phyloP scores from a whole-genome alignment of 73 alveolate genomes.

The Stentor coeruleus region DNA sequence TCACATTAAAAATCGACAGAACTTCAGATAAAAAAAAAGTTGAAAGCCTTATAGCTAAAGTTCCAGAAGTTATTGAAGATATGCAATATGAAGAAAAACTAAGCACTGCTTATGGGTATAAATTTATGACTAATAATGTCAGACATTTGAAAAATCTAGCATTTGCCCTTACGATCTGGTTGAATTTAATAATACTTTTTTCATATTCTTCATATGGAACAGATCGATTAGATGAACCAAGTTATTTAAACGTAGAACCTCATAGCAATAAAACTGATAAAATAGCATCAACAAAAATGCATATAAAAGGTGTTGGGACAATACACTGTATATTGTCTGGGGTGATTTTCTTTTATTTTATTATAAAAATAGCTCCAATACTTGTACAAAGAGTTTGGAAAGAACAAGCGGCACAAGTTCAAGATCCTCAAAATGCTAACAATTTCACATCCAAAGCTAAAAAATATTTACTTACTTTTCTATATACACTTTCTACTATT shows the following conservation, averaged over 20 bases:
- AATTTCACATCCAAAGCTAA: neutral
- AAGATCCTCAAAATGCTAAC: neutral
- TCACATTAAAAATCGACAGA: neutral
- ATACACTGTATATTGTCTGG: neutral
- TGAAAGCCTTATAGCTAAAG: constrained; percentile 38
- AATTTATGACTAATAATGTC: constrained; percentile 52
- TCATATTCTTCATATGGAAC: constrained; percentile 39
- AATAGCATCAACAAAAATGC: neutral
- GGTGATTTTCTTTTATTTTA: neutral
- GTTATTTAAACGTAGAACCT: constrained; percentile 23
- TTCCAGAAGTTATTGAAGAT: constrained; percentile 86
- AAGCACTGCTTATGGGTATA: constrained; percentile 36
- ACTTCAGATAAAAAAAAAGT: neutral
- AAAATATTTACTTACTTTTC: neutral
- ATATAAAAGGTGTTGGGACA: neutral
- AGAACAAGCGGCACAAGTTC: neutral
- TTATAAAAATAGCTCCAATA: constrained; percentile 8
- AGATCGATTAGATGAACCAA: constrained; percentile 34
- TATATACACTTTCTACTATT: neutral
- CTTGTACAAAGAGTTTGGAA: constrained; percentile 2
- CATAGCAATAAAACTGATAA: constrained; percentile 11
- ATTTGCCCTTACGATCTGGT: constrained; percentile 51
- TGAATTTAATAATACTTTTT: constrained; percentile 63
- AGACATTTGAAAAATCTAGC: constrained; percentile 78
- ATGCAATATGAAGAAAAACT: constrained; percentile 86